Conservation (phyloP, 129 eudicot genomes). For the Calendula officinalis region DNA sequence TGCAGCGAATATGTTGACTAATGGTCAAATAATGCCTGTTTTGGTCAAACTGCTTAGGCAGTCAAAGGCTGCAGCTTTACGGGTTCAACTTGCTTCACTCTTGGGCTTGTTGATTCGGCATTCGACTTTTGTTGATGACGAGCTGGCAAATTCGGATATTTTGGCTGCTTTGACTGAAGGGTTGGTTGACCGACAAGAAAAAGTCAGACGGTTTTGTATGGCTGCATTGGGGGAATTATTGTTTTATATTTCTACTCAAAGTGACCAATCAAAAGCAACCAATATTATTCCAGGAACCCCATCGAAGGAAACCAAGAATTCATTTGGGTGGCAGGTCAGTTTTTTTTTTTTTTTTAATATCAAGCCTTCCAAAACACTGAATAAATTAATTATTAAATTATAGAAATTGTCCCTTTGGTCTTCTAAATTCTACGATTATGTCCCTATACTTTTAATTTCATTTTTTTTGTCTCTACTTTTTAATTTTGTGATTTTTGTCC, state of each 20-base stretch:
- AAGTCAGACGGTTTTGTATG: constrained; percentile 93
- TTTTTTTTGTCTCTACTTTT: too few relatives aligned
- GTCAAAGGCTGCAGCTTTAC: constrained; percentile 79
- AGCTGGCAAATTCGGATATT: constrained; percentile 85
- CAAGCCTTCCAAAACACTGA: too few relatives aligned
- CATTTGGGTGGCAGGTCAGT: constrained; percentile 96
- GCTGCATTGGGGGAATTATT: constrained; percentile 97
- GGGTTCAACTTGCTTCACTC: constrained; percentile 82
- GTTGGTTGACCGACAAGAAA: constrained; percentile 86
- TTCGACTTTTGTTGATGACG: constrained; percentile 76
- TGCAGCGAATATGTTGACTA: constrained; percentile 90
- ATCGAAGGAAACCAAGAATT: constrained; percentile 57
- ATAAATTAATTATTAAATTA: too few relatives aligned
- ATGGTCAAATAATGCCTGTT: constrained; percentile 82
- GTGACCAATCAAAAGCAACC: constrained; percentile 53
- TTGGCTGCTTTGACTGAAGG: constrained; percentile 77
- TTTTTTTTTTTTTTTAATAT: not conserved
- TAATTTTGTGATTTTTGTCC: too few relatives aligned
- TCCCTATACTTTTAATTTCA: too few relatives aligned
- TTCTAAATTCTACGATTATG: too few relatives aligned
- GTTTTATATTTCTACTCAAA: constrained; percentile 89
- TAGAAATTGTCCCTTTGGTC: too few relatives aligned
- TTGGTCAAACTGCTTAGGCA: constrained; percentile 84
- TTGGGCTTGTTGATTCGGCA: constrained; percentile 89
- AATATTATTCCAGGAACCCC: constrained; percentile 62